Base-by-base conservation (phyloP, 208 protist species). In the Polymyxa betae region DNA sequence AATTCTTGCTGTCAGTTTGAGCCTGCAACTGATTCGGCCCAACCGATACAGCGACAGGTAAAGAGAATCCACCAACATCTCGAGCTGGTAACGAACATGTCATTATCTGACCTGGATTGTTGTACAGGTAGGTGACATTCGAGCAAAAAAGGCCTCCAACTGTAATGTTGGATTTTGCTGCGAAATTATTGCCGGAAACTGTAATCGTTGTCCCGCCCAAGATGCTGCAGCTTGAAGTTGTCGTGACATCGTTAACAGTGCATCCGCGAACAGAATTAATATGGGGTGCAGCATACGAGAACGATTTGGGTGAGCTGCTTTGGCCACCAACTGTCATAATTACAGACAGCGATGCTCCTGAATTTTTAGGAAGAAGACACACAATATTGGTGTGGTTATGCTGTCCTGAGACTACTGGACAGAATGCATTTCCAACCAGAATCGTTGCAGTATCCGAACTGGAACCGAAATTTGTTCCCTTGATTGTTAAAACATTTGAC, bases 141-240 rank as follows among this genome's bases (percentile, higher is more conserved):
- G 72, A 45, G 43, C 87, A 89, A 29, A 41, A 41, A 12, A 60
- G 16, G 45, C 24, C 16, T 5, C 29, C 87, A 46, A 89, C 46
- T 40, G 87, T 89, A 41, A 89, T 46, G 24, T 40, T 89, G 12
- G 87, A 5, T 10, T 41, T 41, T 35, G 87, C 29, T 29, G 32
- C 87, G 5, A 89, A 89, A 46, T 89, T 64, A 5, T 43, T 5
- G 10, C 87, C 87, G 24, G n/a, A 5, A 46, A 89, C n/a, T 40
- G 87, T 89, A 46, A 89, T 89, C 20, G 45, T 45, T 32, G 45
- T 45, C 12, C 87, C 87, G 1, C 87, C 87, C 46, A 46, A 20
- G 10, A 60, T 29, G 10, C 29, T 29, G 43, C 87, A 89, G 43
- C 49, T 41, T 32, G 45, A n/a, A 20, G 87, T 89, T 20, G 87